phyloP scores from a whole-genome alignment of 192 early-diverging fungal species.

The Helicostylum pulchrum region DNA sequence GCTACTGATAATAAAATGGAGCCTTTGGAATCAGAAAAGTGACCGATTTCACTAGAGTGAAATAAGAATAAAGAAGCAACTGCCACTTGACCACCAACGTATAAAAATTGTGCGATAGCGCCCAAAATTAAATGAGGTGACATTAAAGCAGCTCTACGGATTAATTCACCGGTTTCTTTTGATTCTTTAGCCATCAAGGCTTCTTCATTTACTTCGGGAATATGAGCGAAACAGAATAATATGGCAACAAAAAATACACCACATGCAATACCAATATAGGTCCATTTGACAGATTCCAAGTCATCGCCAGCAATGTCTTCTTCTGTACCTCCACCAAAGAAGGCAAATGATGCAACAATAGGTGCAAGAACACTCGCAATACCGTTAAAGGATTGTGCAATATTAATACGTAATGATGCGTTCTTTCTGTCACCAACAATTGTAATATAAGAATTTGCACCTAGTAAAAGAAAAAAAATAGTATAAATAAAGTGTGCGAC shows the following conservation, averaged over 20 bases:
- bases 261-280: constrained; percentile 32
- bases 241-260: constrained; percentile 30
- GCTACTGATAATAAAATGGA: too few relatives aligned
- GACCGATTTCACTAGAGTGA: too few relatives aligned
- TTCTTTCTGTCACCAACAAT: constrained; percentile 20
- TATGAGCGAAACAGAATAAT: constrained; percentile 25
- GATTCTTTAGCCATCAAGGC: constrained; percentile 36
- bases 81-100: too few relatives aligned
- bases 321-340: constrained; percentile 24
- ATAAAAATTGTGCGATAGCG: too few relatives aligned
- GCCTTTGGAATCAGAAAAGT: too few relatives aligned
- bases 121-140: too few relatives aligned
- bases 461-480: constrained; percentile 2
- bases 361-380: constrained; percentile 28
- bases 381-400: constrained; percentile 36
- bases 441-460: constrained; percentile 36
- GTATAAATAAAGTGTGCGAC: not conserved
- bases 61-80: too few relatives aligned
- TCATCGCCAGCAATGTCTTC: constrained; percentile 1
- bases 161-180: constrained; percentile 4
- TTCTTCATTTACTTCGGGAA: constrained; percentile 42
- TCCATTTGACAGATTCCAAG: constrained; percentile 29
- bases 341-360: constrained; percentile 34
- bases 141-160: constrained; percentile 21
- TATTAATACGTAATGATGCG: constrained; percentile 31